A percentile compares a stretch with the other conserved stretches of the same genome.
These are phyloP conservation scores for Phytophthora meadii DNA, from an alignment of 352 stramenopile species.

Conservation along the genomic window DNA sequence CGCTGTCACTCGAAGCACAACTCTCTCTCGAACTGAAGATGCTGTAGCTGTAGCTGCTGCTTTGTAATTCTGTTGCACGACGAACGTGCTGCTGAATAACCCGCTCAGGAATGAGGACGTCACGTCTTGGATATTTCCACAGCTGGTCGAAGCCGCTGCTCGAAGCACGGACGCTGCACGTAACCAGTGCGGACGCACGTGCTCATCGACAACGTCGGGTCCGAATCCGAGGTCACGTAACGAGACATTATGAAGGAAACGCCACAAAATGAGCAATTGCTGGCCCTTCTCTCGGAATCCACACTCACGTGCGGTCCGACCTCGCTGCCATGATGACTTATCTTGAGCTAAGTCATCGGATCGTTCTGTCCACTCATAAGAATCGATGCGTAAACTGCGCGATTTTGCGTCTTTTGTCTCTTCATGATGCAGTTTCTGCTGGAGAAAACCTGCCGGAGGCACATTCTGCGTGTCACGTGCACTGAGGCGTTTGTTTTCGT, in stretches of 20 bases:
- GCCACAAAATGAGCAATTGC: constrained; percentile 30
- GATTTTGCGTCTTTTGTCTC: too few species aligned
- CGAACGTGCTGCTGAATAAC: constrained; percentile 11
- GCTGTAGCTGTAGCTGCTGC: not conserved
- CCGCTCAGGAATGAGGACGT: not conserved
- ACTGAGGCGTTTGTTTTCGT: not conserved
- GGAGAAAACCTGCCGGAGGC: not conserved
- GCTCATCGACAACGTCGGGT: not conserved
- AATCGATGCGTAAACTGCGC: too few species aligned
- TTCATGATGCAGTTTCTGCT: too few species aligned
- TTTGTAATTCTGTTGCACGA: not conserved
- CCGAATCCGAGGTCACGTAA: constrained; percentile 10
- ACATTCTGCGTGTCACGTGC: not conserved
- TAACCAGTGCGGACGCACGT: constrained; percentile 15
- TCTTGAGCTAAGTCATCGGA: not conserved
- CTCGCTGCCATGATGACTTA: constrained; percentile 16
- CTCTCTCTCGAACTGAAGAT: not conserved
- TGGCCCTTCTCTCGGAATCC: constrained; percentile 25
- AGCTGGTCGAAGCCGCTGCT: not conserved
- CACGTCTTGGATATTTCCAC: constrained; percentile 1
- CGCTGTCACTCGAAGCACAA: not conserved
- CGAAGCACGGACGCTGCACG: constrained; percentile 10
- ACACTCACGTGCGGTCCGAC: not conserved
- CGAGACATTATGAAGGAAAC: constrained; percentile 10
- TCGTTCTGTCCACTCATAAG: too few species aligned